Evolutionary conservation across 2,329 filamentous ascomycete genomes (phyloP).

Genomic region (Cadophora sp.): DNA sequence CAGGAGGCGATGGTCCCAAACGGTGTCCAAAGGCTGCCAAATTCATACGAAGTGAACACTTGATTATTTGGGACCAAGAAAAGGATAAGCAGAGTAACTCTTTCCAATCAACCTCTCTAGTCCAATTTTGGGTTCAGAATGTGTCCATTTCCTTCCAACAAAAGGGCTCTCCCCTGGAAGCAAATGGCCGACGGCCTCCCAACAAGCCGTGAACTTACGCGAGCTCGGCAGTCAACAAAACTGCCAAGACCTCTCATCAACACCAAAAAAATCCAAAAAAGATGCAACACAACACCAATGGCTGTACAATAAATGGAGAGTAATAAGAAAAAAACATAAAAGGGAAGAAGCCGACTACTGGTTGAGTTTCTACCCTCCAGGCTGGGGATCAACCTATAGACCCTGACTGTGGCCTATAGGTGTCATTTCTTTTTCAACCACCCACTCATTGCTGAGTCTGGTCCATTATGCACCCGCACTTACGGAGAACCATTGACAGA

Average conservation of each 20-base stretch:
- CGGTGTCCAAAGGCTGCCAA: too few species aligned
- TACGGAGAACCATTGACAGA: not conserved
- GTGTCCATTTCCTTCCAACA: too few species aligned
- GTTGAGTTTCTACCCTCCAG: not conserved
- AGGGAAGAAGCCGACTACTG: not conserved
- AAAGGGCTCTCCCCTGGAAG: too few species aligned
- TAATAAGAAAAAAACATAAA: not conserved
- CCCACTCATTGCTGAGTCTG: slow-evolving; percentile 8
- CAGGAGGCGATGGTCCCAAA: too few species aligned
- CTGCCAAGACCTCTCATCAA: not conserved
- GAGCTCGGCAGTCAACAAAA: slow-evolving; percentile 5
- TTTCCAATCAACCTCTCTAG: too few species aligned
- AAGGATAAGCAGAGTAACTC: too few species aligned
- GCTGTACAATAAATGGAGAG: not conserved
- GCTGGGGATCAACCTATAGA: not conserved
- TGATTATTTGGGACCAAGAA: too few species aligned
- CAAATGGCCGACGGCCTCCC: too few species aligned
- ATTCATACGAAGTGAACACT: too few species aligned
- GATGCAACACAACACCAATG: too few species aligned
- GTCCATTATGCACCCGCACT: slow-evolving; percentile 1
- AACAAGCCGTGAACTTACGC: not conserved
- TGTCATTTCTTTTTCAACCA: slow-evolving; percentile 6
- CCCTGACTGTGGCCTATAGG: not conserved
- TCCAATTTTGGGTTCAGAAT: too few species aligned
- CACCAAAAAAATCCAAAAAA: not conserved